A percentile compares a stretch with the other conserved stretches of the same genome.
phyloP scores from a whole-genome alignment of 805 yeast genomes.

The Ogataea trehaloabstinens region DNA sequence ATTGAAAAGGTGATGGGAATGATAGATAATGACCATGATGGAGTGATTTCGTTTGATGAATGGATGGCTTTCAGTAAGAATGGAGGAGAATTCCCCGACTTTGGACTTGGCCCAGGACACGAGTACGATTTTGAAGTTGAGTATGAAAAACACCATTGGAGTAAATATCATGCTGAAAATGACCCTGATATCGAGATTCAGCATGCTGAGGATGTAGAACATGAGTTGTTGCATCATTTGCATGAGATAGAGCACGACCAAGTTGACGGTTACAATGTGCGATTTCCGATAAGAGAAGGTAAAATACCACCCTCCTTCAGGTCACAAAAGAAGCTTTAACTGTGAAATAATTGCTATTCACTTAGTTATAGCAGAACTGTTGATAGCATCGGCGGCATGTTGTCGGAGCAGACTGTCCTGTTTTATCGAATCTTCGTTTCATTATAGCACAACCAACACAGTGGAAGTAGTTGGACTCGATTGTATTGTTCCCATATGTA shows the following conservation, averaged over 20 bases:
- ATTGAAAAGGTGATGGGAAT: slow-evolving; percentile 52
- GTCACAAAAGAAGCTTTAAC: slow-evolving; percentile 3
- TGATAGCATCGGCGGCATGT: slow-evolving; percentile 37
- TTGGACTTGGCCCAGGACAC: slow-evolving; percentile 84
- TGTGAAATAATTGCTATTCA: no score
- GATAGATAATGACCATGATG: slow-evolving; percentile 67
- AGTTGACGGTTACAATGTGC: slow-evolving; percentile 14
- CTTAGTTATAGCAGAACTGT: slow-evolving; percentile 39
- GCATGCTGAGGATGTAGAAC: slow-evolving; percentile 87
- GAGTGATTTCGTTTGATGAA: slow-evolving; percentile 62
- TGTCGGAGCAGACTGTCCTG: slow-evolving; percentile 18
- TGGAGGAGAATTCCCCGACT: slow-evolving; percentile 83
- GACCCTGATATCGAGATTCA: slow-evolving; percentile 82
- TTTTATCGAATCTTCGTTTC: slow-evolving; percentile 50
- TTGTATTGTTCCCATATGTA: slow-evolving; percentile 41
- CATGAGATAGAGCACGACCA: slow-evolving; percentile 70
- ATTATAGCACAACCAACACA: slow-evolving; percentile 60
- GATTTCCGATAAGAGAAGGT: slow-evolving; percentile 18
- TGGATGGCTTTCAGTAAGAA: slow-evolving; percentile 58
- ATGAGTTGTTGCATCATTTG: slow-evolving; percentile 80
- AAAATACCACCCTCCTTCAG: slow-evolving; percentile 22
- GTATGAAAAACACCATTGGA: slow-evolving; percentile 95
- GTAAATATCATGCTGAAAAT: slow-evolving; percentile 64
- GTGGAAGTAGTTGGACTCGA: slow-evolving; percentile 34
- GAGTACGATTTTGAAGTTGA: slow-evolving; percentile 92